phyloP scores from a whole-genome alignment of 768 basidiomycete species.

The Suillus cothurnatus region DNA sequence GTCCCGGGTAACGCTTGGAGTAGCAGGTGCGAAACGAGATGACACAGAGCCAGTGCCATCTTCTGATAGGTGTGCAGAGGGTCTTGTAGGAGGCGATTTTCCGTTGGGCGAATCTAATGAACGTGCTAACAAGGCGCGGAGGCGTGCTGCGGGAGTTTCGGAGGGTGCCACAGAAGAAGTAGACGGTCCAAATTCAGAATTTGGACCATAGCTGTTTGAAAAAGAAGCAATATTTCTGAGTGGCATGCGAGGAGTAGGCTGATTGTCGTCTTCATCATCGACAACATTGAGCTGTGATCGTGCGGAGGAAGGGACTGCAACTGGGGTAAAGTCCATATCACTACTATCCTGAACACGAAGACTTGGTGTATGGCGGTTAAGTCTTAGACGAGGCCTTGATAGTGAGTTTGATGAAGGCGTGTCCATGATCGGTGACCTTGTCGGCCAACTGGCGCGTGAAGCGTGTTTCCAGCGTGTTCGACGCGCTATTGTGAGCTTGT shows the following conservation, averaged over 20 bases:
- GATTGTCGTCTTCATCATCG: slow-evolving; percentile 32
- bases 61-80: slow-evolving; percentile 31
- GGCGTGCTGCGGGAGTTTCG: slow-evolving; percentile 59
- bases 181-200: slow-evolving; percentile 10
- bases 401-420: slow-evolving; percentile 15
- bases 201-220: slow-evolving; percentile 11
- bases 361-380: slow-evolving; percentile 23
- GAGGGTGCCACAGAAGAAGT: slow-evolving; percentile 18
- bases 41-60: slow-evolving; percentile 20
- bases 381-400: slow-evolving; percentile 24
- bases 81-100: slow-evolving; percentile 27
- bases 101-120: slow-evolving; percentile 43
- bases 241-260: slow-evolving; percentile 32
- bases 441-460: slow-evolving; percentile 15
- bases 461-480: slow-evolving; percentile 22
- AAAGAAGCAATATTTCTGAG: slow-evolving; percentile 21
- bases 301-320: slow-evolving; percentile 20
- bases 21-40: slow-evolving; percentile 25
- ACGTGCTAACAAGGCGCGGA: slow-evolving; percentile 62
- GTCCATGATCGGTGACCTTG: slow-evolving; percentile 20
- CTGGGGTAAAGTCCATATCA: slow-evolving; percentile 23
- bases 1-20: slow-evolving; percentile 54
- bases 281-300: slow-evolving; percentile 15
- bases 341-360: slow-evolving; percentile 14
- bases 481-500: slow-evolving; percentile 13